Conservation (phyloP, 192 early-diverging fungal genomes). For the Backusella macrospora region DNA sequence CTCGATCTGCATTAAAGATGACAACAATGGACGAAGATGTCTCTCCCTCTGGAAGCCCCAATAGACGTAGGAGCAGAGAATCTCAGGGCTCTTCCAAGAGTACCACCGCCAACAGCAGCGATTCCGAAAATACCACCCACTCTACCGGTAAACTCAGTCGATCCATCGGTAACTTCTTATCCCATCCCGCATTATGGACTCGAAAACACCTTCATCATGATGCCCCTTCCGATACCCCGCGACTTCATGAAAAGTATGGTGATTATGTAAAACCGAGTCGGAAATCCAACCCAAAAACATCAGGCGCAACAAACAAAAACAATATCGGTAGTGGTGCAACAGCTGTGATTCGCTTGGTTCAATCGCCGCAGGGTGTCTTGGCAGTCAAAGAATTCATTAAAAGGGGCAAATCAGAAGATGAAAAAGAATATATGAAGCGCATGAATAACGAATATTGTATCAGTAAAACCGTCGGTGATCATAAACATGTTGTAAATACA, state of each 20-base stretch:
- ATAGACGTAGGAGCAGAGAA: not conserved
- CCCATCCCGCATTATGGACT: not conserved
- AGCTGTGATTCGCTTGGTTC: constrained; percentile 84
- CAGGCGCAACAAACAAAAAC: constrained; percentile 21
- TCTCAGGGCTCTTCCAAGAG: not conserved
- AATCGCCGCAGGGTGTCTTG: constrained; percentile 56
- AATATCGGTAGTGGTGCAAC: constrained; percentile 89
- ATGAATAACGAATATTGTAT: constrained; percentile 95
- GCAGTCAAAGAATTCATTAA: constrained; percentile 91
- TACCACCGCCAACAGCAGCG: not conserved
- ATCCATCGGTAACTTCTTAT: constrained; percentile 7
- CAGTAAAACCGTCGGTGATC: constrained; percentile 80
- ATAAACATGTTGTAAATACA: constrained; percentile 90
- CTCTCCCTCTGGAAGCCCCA: not conserved
- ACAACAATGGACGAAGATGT: not conserved
- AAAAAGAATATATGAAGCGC: constrained; percentile 96
- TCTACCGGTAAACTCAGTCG: constrained; percentile 5
- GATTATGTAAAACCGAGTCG: constrained; percentile 28
- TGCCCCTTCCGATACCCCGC: constrained; percentile 1
- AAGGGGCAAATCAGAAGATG: constrained; percentile 78
- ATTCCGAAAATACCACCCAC: not conserved
- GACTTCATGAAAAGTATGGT: constrained; percentile 27
- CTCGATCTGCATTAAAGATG: constrained; percentile 7
- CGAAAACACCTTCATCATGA: constrained; percentile 3
- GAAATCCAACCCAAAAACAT: not conserved